Conservation (phyloP, 371 early-diverging fungal genomes). For the Mucor plumbeus region DNA sequence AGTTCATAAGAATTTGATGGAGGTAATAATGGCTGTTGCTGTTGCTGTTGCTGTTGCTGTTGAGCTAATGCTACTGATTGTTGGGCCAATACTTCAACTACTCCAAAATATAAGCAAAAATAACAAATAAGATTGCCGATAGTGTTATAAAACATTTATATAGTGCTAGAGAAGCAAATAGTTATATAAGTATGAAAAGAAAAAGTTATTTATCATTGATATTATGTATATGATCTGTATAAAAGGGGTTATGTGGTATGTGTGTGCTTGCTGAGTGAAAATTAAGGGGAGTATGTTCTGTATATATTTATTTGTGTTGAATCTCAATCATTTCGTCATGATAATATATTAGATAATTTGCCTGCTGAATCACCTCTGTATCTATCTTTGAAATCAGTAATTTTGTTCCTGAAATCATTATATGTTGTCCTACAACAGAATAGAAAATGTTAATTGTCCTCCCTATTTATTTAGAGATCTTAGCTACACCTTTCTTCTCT, state of each 20-base stretch:
- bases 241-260: neutral
- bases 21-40: neutral
- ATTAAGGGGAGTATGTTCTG: neutral
- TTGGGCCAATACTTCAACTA: neutral
- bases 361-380: slow-evolving; percentile 17
- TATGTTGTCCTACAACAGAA: slow-evolving; percentile 5
- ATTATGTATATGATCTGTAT: neutral
- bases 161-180: neutral
- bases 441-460: neutral
- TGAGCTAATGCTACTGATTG: neutral
- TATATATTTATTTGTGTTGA: neutral
- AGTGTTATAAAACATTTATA: neutral
- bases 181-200: neutral
- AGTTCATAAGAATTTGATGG: neutral
- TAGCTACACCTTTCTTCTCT: slow-evolving; percentile 21
- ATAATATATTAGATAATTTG: slow-evolving; percentile 9
- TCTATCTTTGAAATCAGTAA: slow-evolving; percentile 14
- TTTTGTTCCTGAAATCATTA: slow-evolving; percentile 8
- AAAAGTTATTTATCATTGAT: neutral
- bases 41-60: too few relatives aligned
- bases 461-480: neutral
- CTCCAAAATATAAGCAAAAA: neutral
- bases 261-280: neutral
- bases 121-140: neutral
- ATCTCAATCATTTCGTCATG: slow-evolving; percentile 21